Evolutionary conservation across 176 grass and related monocot genomes (phyloP).

Genomic region (Otatea glauca): DNA sequence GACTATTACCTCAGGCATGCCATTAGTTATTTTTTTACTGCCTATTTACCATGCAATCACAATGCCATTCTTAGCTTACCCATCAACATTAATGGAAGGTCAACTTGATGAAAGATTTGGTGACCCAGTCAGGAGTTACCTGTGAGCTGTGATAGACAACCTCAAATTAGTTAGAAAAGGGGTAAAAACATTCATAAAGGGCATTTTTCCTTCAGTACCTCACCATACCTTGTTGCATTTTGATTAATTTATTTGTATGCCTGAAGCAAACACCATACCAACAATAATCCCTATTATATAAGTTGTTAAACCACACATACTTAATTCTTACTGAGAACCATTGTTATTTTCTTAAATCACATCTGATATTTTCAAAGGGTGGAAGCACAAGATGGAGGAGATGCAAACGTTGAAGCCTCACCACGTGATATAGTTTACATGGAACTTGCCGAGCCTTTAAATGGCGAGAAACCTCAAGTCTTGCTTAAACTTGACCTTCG

Average conservation of each 20-base stretch:
- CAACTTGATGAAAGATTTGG: not conserved
- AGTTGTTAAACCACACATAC: slow-evolving; percentile 6
- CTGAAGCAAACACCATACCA: slow-evolving; percentile 8
- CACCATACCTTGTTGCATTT: not conserved
- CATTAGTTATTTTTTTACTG: not conserved
- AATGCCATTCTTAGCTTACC: too few relatives aligned
- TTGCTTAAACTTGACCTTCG: slow-evolving; percentile 84
- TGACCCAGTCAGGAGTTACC: not conserved
- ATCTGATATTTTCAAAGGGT: slow-evolving; percentile 59
- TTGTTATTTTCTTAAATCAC: slow-evolving; percentile 24
- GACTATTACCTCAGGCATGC: not conserved
- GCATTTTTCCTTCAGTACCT: slow-evolving; percentile 7
- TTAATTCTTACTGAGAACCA: not conserved
- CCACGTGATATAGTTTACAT: slow-evolving; percentile 81
- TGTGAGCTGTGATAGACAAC: not conserved
- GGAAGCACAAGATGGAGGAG: slow-evolving; percentile 89
- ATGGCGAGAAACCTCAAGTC: slow-evolving; percentile 67
- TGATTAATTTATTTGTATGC: not conserved
- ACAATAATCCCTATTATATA: not conserved
- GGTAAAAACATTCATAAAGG: not conserved
- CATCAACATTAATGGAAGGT: too few relatives aligned
- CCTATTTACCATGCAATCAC: too few relatives aligned
- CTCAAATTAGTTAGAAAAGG: slow-evolving; percentile 27
- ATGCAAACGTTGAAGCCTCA: slow-evolving; percentile 78
- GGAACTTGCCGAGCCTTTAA: slow-evolving; percentile 64